Conservation (phyloP, 768 basidiomycete species). For the Fistulinella prunicolor region DNA sequence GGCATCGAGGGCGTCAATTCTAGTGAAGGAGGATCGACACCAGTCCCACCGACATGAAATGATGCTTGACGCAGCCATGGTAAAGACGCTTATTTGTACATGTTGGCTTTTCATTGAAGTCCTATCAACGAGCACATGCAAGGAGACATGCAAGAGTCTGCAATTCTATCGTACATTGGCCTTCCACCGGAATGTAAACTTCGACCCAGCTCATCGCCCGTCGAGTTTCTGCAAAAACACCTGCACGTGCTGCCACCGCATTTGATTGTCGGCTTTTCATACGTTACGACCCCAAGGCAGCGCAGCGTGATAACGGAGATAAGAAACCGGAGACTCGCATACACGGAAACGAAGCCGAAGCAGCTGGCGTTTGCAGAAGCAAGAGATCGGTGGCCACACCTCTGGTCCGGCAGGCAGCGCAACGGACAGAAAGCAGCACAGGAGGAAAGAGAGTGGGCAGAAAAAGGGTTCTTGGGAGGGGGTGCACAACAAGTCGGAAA, state of each 20-base stretch:
- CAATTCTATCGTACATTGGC: conserved; percentile 50
- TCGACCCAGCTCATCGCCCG: conserved; percentile 53
- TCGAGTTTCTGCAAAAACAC: conserved; percentile 62
- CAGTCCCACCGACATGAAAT: conserved; percentile 52
- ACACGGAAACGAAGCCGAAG: conserved; percentile 50
- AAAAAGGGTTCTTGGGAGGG: conserved; percentile 57
- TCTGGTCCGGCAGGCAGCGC: conserved; percentile 61
- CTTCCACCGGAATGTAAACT: conserved; percentile 59
- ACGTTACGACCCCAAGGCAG: conserved; percentile 53
- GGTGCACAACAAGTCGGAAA: conserved; percentile 62
- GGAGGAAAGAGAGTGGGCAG: conserved; percentile 72
- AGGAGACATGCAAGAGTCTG: conserved; percentile 16
- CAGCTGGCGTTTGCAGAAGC: conserved; percentile 56
- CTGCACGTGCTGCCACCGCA: conserved; percentile 66
- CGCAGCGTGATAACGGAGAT: conserved; percentile 61
- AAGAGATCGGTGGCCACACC: conserved; percentile 56
- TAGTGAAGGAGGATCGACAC: conserved; percentile 45
- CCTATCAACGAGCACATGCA: conserved; percentile 2
- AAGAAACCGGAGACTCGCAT: conserved; percentile 70
- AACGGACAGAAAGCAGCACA: conserved; percentile 49
- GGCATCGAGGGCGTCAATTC: conserved; percentile 36
- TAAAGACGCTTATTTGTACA: conserved; percentile 17
- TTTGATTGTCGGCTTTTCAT: conserved; percentile 44
- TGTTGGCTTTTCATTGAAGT: conserved; percentile 9
- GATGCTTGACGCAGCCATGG: conserved; percentile 8